Evolutionary conservation across 1,284 basidiomycete genomes (phyloP).

Genomic region (Papiliotrema nemorosa): DNA sequence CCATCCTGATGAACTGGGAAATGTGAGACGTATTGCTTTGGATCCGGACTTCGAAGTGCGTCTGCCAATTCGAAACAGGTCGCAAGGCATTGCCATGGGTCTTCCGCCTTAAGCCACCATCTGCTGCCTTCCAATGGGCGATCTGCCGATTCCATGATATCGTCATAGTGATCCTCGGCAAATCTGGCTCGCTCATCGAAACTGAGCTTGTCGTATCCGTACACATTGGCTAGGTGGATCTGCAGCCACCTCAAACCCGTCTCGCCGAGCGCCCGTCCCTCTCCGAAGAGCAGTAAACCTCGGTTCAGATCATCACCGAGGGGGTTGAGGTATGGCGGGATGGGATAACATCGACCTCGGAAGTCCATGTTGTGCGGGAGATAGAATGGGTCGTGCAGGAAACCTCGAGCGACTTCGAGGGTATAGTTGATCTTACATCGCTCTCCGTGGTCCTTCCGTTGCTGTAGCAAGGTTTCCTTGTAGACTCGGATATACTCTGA

Average conservation of each 20-base stretch:
- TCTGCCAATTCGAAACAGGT: conserved; percentile 80
- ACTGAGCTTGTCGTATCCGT: conserved; percentile 90
- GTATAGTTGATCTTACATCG: conserved; percentile 95
- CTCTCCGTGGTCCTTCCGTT: conserved; percentile 80
- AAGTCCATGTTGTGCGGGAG: conserved; percentile 98
- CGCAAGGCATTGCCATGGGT: conserved; percentile 96
- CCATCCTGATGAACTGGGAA: conserved; percentile 97
- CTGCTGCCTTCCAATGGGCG: conserved; percentile 73
- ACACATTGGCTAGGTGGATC: conserved; percentile 89
- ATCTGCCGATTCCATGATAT: conserved; percentile 79
- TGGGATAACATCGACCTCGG: conserved; percentile 93
- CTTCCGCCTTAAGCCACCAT: conserved; percentile 92
- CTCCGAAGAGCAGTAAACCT: conserved; percentile 81
- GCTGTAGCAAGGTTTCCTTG: conserved; percentile 61
- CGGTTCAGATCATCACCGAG: conserved; percentile 93
- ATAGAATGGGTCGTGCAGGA: conserved; percentile 67
- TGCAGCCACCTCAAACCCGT: conserved; percentile 81
- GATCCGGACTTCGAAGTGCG: conserved; percentile 73
- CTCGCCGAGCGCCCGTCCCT: conserved; percentile 72
- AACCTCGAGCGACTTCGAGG: conserved; percentile 87
- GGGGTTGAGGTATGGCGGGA: conserved; percentile 93
- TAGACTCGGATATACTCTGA: conserved; percentile 61
- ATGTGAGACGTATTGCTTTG: conserved; percentile 65
- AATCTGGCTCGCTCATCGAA: conserved; percentile 87
- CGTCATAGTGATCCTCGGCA: conserved; percentile 66